Evolutionary conservation across 164 flowering plant species (phyloP).

Genomic region (Magnolia kwangsiensis): DNA sequence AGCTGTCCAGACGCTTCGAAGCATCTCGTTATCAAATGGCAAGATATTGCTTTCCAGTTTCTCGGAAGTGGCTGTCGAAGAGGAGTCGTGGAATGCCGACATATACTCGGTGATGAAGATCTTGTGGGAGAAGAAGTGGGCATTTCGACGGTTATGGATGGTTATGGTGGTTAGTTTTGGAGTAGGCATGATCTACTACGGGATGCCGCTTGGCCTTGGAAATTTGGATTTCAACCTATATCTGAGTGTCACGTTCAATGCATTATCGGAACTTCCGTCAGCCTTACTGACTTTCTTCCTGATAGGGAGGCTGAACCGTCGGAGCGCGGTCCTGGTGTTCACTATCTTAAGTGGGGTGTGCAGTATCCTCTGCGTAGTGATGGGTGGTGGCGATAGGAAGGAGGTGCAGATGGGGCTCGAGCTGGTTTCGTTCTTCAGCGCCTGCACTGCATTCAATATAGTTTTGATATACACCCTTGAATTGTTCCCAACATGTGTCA

Average conservation of each 20-base stretch:
- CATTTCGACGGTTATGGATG: constrained; percentile 30
- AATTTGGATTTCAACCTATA: constrained; percentile 43
- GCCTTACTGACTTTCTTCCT: constrained; percentile 37
- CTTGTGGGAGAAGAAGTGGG: constrained; percentile 43
- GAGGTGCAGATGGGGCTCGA: constrained; percentile 38
- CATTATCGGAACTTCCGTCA: constrained; percentile 55
- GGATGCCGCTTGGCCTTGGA: constrained; percentile 61
- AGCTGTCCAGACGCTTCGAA: constrained; percentile 38
- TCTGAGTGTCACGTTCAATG: constrained; percentile 51
- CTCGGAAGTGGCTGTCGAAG: not conserved
- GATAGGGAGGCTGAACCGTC: constrained; percentile 36
- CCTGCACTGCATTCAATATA: constrained; percentile 42
- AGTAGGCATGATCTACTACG: constrained; percentile 63
- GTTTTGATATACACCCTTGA: constrained; percentile 54
- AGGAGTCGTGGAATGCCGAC: constrained; percentile 12
- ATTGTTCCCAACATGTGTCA: constrained; percentile 77
- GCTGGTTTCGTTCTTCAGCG: constrained; percentile 51
- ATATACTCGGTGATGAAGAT: constrained; percentile 39
- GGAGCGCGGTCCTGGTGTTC: constrained; percentile 27
- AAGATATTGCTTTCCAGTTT: not conserved
- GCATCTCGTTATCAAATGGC: not conserved
- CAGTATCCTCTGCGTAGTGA: constrained; percentile 30
- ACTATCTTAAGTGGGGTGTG: constrained; percentile 35
- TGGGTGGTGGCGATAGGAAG: not conserved
- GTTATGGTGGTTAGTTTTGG: constrained; percentile 52